These are phyloP conservation scores for Polygonum maritimum DNA, from an alignment of 148 eudicot genomes.

Conservation along the genomic window DNA sequence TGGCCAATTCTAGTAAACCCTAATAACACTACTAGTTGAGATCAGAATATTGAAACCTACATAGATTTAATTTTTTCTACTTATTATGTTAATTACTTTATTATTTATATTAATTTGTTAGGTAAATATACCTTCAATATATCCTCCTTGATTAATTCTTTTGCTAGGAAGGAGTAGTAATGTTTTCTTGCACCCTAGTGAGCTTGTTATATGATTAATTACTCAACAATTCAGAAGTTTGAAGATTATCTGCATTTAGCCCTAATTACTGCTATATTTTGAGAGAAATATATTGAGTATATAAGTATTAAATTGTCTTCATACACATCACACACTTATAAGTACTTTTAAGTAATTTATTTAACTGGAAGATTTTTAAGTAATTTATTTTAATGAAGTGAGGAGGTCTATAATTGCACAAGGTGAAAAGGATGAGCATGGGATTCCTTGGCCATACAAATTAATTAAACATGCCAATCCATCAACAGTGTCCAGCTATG, in stretches of 20 bases:
- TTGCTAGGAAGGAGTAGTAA: background rate
- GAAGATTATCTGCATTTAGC: background rate
- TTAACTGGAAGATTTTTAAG: background rate
- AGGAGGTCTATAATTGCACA: background rate
- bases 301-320: background rate
- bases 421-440: background rate
- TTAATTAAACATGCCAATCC: background rate
- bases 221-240: background rate
- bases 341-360: background rate
- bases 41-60: background rate
- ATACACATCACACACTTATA: background rate
- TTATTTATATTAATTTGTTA: background rate
- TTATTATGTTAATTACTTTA: background rate
- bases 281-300: background rate
- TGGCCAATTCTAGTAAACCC: conserved; percentile 22
- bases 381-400: background rate
- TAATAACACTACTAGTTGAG: conserved; percentile 6
- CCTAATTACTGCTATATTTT: background rate
- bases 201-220: background rate
- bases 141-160: background rate
- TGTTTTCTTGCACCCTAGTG: background rate
- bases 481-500: too few relatives aligned
- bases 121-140: background rate
- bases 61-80: background rate
- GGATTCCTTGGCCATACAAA: background rate